Evolutionary conservation across 2,329 filamentous ascomycete genomes (phyloP).

Genomic region (Lachnellula occidentalis): DNA sequence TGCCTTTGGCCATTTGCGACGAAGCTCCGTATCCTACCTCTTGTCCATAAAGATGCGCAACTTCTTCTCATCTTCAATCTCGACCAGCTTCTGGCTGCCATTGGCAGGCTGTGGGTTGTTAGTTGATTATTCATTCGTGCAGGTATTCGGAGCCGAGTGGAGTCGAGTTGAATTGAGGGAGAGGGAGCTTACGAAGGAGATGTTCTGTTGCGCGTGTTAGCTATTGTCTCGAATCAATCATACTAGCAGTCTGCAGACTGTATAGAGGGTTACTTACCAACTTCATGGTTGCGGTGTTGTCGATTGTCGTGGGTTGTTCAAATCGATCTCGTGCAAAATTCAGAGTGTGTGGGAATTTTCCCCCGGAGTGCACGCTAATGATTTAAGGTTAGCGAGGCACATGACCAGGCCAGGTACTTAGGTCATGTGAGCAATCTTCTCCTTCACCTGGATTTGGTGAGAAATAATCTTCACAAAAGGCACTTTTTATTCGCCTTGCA

Average conservation of each 20-base stretch:
- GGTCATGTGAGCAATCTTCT: not conserved
- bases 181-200: constrained; percentile 30
- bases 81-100: constrained; percentile 99
- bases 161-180: not conserved
- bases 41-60: constrained; percentile 98
- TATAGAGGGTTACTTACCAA: constrained; percentile 23
- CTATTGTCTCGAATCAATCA: constrained; percentile 2
- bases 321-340: not conserved
- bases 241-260: not conserved
- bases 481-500: too few species aligned
- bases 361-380: not conserved
- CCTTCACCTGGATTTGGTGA: too few species aligned
- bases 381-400: not conserved
- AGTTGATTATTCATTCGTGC: constrained; percentile 14
- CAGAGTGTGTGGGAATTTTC: not conserved
- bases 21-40: constrained; percentile 57
- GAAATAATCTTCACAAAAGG: too few species aligned
- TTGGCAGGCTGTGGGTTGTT: constrained; percentile 66
- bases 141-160: not conserved
- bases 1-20: constrained; percentile 17
- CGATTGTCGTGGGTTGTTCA: not conserved
- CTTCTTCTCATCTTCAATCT: constrained; percentile 99
- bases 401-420: not conserved
- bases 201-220: constrained; percentile 28
- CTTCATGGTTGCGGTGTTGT: constrained; percentile 28